Percentiles rank a stretch among this genome's conserved stretches.
Conservation (phyloP, 2,329 filamentous ascomycete species). For the Leptoxyphium fumago region DNA sequence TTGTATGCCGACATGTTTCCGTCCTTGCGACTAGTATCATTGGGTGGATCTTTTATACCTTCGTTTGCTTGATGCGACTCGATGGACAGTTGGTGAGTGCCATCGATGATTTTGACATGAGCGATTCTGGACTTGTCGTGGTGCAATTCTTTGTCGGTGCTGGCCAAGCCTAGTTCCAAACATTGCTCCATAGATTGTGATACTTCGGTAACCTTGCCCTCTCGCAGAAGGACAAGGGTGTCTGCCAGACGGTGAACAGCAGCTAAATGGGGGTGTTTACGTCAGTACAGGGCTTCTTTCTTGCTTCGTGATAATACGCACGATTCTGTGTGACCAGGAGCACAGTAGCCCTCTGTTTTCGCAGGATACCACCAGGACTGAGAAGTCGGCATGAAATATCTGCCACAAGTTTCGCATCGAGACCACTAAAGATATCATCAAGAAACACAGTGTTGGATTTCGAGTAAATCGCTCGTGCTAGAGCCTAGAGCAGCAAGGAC, state of each 20-base stretch:
- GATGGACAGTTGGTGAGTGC: not conserved
- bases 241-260: not conserved
- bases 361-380: not conserved
- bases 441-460: slow-evolving; percentile 33
- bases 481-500: slow-evolving; percentile 24
- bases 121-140: not conserved
- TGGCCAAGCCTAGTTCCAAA: not conserved
- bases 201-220: not conserved
- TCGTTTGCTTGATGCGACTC: not conserved
- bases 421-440: slow-evolving; percentile 28
- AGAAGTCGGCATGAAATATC: not conserved
- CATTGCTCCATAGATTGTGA: not conserved
- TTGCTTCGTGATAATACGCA: not conserved
- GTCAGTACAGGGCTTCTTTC: too few relatives aligned
- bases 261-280: too few relatives aligned
- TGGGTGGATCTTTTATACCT: not conserved
- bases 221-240: not conserved
- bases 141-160: not conserved
- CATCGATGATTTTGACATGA: not conserved
- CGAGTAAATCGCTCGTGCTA: slow-evolving; percentile 38
- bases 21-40: slow-evolving; percentile 19
- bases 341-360: not conserved
- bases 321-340: not conserved
- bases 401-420: not conserved
- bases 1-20: slow-evolving; percentile 25